phyloP scores from a whole-genome alignment of 768 basidiomycete genomes.

The Pleurotus platypus region DNA sequence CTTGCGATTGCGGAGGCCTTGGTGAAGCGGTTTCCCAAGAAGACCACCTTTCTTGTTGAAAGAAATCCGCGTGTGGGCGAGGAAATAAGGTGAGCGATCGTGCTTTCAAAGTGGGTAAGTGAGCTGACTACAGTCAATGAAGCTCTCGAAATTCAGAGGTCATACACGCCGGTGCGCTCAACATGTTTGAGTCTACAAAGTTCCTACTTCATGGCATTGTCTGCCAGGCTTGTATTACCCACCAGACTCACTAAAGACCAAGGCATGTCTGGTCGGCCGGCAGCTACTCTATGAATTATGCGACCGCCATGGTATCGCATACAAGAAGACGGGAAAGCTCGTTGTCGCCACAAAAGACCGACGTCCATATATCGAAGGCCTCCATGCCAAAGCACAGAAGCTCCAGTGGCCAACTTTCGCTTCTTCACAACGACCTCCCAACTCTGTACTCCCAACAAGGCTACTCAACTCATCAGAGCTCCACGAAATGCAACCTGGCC shows the following conservation, averaged over 20 bases:
- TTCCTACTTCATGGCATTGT: neutral
- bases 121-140: neutral
- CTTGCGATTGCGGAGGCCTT: constrained; percentile 82
- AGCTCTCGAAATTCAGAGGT: constrained; percentile 96
- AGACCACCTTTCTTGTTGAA: constrained; percentile 81
- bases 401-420: constrained; percentile 46
- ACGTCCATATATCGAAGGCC: constrained; percentile 60
- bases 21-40: constrained; percentile 55
- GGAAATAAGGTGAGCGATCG: constrained; percentile 66
- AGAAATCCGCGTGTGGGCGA: constrained; percentile 72
- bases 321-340: constrained; percentile 81
- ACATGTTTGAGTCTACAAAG: neutral
- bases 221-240: constrained; percentile 80
- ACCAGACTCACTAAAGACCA: constrained; percentile 76
- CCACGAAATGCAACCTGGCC: constrained; percentile 74
- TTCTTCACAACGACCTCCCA: constrained; percentile 5
- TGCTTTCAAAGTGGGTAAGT: neutral
- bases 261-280: constrained; percentile 82
- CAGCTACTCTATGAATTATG: constrained; percentile 82
- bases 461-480: constrained; percentile 70
- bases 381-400: constrained; percentile 58
- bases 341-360: constrained; percentile 77
- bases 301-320: constrained; percentile 53
- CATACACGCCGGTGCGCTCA: constrained; percentile 72
- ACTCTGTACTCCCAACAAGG: constrained; percentile 52